Conservation (phyloP, 2,329 filamentous ascomycete genomes). For the Talaromyces islandicus region DNA sequence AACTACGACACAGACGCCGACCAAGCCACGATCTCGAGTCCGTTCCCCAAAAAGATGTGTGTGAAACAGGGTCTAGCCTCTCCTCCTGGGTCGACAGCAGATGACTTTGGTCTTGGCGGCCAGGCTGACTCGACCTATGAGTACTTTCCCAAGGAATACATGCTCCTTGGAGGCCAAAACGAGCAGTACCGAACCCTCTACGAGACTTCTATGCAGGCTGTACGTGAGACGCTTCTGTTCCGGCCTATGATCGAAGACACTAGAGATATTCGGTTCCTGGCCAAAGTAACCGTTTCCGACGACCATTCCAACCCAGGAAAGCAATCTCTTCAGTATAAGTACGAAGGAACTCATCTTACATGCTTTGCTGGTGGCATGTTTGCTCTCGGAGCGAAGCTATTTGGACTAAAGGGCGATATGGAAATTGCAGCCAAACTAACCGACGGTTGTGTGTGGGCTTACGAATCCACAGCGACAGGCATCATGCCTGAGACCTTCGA, state of each 20-base stretch:
- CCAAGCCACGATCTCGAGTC: constrained; percentile 1
- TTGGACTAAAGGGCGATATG: constrained; percentile 49
- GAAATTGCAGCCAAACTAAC: constrained; percentile 52
- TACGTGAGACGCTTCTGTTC: constrained; percentile 38
- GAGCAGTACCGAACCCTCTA: constrained; percentile 41
- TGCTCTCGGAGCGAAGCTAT: constrained; percentile 53
- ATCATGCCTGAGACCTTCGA: constrained; percentile 58
- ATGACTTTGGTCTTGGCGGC: constrained; percentile 40
- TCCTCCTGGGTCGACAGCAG: constrained; percentile 23
- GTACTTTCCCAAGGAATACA: constrained; percentile 46
- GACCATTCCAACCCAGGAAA: constrained; percentile 10
- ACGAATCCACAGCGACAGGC: constrained; percentile 50
- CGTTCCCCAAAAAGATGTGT: constrained; percentile 23
- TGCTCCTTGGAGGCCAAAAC: constrained; percentile 39
- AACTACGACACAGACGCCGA: constrained; percentile 13
- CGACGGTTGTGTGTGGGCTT: constrained; percentile 59
- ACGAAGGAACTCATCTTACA: constrained; percentile 52
- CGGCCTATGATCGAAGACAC: constrained; percentile 38
- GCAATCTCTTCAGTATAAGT: constrained; percentile 28
- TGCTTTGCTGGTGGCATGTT: constrained; percentile 61
- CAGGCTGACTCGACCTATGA: constrained; percentile 46
- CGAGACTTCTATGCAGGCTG: constrained; percentile 32
- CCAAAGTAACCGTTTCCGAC: constrained; percentile 22
- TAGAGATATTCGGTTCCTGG: constrained; percentile 37
- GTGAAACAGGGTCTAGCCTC: constrained; percentile 34